These are phyloP conservation scores for Chiua virens DNA, from an alignment of 768 basidiomycete genomes.

Conservation along the genomic window DNA sequence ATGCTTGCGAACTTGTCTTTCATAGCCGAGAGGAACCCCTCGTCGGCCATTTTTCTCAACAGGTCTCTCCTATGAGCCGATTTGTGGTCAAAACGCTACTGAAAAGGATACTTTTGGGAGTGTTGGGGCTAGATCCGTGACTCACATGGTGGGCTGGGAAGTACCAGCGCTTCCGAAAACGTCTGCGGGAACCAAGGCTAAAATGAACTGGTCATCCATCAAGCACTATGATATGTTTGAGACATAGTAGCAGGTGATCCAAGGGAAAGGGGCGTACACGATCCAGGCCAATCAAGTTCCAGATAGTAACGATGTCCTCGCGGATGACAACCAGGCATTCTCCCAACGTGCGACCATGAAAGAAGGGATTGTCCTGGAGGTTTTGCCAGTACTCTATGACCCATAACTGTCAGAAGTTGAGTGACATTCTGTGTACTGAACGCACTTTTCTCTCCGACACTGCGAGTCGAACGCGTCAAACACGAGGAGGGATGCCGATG, in stretches of 20 bases:
- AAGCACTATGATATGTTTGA: background rate
- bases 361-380: background rate
- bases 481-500: background rate
- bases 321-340: background rate
- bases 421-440: too few relatives aligned
- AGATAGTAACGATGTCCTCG: background rate
- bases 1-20: too few relatives aligned
- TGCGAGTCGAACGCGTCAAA: background rate
- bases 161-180: too few relatives aligned
- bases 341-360: background rate
- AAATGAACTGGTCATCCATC: background rate
- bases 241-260: too few relatives aligned
- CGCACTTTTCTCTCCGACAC: constrained; percentile 15
- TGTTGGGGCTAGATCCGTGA: too few relatives aligned
- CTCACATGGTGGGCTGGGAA: constrained; percentile 1
- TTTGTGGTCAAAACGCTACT: too few relatives aligned
- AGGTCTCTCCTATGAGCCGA: too few relatives aligned
- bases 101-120: too few relatives aligned
- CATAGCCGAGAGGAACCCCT: too few relatives aligned
- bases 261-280: background rate
- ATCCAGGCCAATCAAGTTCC: background rate
- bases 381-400: background rate
- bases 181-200: background rate
- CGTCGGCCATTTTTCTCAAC: too few relatives aligned
- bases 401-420: background rate